Evolutionary conservation across 805 yeast genomes (phyloP).

Genomic region (Cyberlindnera galapagoensis): DNA sequence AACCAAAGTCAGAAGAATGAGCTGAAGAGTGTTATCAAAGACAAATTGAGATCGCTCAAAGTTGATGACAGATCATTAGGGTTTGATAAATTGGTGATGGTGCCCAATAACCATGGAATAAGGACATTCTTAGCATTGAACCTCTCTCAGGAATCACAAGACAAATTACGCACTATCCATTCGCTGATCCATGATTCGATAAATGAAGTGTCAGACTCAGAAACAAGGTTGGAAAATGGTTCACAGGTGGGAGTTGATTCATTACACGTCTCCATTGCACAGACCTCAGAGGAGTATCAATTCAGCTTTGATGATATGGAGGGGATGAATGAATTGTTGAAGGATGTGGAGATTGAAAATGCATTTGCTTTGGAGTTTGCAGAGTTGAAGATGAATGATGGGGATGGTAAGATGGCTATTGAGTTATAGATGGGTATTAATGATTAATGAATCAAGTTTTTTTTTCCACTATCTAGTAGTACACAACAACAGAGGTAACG

Average conservation of each 20-base stretch:
- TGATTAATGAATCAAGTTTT: too few species aligned
- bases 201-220: conserved; percentile 1
- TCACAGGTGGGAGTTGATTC: conserved; percentile 4
- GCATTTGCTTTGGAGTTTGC: conserved; percentile 8
- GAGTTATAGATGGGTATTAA: too few species aligned
- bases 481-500: too few species aligned
- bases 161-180: conserved; percentile 5
- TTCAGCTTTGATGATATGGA: conserved; percentile 5
- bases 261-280: conserved; percentile 15
- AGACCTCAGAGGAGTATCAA: neutral
- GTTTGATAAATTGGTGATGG: conserved; percentile 6
- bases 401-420: too few species aligned
- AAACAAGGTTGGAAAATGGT: conserved; percentile 2
- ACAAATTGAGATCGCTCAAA: neutral
- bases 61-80: neutral
- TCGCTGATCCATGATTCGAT: conserved; percentile 3
- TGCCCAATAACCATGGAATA: conserved; percentile 7
- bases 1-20: conserved; percentile 2
- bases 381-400: conserved; percentile 10
- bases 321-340: conserved; percentile 6
- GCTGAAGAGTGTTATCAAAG: conserved; percentile 1
- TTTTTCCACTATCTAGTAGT: too few species aligned
- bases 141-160: conserved; percentile 5
- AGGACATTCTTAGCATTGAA: conserved; percentile 5
- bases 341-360: conserved; percentile 8